Conservation (phyloP, 192 early-diverging fungal genomes). For the Coemansia sp. region DNA sequence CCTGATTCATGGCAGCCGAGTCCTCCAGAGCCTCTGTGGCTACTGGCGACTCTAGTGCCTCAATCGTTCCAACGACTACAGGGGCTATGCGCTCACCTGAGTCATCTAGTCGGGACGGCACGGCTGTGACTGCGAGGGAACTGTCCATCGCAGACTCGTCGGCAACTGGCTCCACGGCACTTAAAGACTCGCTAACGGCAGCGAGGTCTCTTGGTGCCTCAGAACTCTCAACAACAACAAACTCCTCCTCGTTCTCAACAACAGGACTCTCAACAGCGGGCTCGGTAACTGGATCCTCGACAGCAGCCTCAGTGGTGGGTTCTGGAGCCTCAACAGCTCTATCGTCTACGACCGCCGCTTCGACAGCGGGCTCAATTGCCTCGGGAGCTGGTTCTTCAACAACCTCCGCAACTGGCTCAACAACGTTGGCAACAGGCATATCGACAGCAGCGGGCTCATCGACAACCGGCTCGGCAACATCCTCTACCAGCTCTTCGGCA, state of each 20-base stretch:
- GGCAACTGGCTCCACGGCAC: neutral
- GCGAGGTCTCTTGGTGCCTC: neutral
- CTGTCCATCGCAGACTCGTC: neutral
- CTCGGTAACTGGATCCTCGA: neutral
- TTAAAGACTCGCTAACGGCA: neutral
- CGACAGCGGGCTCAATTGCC: neutral
- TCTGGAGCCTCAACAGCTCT: neutral
- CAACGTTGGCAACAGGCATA: neutral
- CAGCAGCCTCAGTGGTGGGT: neutral
- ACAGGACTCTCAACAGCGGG: neutral
- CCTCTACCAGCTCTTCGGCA: neutral
- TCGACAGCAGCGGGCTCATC: conserved; percentile 6
- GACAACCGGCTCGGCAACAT: neutral
- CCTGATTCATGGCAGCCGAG: neutral
- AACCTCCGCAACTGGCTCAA: neutral
- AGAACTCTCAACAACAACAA: neutral
- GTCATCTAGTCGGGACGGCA: conserved; percentile 8
- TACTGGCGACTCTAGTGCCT: conserved; percentile 9
- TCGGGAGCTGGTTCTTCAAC: neutral
- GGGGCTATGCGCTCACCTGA: conserved; percentile 25
- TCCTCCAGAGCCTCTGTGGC: conserved; percentile 14
- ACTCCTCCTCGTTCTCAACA: neutral
- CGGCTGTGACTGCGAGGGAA: neutral
- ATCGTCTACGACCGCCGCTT: neutral
- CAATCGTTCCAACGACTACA: conserved; percentile 46